These are phyloP conservation scores for Forsythia viridissima DNA, from an alignment of 257 asterid genomes.

Conservation along the genomic window DNA sequence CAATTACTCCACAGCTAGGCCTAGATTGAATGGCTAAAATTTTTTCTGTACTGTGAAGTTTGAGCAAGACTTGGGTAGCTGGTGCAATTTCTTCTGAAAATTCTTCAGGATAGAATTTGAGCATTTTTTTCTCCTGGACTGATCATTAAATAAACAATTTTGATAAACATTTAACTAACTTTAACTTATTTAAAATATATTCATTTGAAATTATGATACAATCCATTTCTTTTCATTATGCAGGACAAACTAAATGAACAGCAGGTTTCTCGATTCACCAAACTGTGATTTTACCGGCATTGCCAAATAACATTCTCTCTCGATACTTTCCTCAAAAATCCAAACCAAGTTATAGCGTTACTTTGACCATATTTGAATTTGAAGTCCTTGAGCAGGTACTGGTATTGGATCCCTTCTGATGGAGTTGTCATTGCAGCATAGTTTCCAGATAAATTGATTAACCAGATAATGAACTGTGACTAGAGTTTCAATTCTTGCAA, in stretches of 20 bases:
- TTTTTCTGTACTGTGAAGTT: too few relatives aligned
- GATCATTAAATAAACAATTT: too few relatives aligned
- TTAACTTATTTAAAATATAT: too few relatives aligned
- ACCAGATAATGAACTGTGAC: constrained; percentile 56
- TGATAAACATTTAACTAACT: too few relatives aligned
- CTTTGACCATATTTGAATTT: constrained; percentile 40
- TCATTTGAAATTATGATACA: not conserved
- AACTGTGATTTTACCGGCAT: too few relatives aligned
- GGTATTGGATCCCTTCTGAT: constrained; percentile 63
- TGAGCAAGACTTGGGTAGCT: too few relatives aligned
- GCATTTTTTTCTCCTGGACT: too few relatives aligned
- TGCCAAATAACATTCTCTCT: too few relatives aligned
- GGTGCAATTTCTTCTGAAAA: too few relatives aligned
- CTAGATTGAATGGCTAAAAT: too few relatives aligned
- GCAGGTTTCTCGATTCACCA: not conserved
- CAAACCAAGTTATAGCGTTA: not conserved
- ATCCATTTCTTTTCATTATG: not conserved
- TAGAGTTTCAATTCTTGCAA: constrained; percentile 64
- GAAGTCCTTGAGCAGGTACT: constrained; percentile 67
- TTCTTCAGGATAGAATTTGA: too few relatives aligned
- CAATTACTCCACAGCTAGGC: too few relatives aligned
- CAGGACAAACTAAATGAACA: not conserved
- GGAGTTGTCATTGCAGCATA: constrained; percentile 42
- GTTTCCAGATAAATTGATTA: constrained; percentile 58
- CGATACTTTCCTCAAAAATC: not conserved